Evolutionary conservation across 2,329 filamentous ascomycete species (phyloP), one percentile per base, ranked within the genome.

Genomic region (Elsinoe perseae): DNA sequence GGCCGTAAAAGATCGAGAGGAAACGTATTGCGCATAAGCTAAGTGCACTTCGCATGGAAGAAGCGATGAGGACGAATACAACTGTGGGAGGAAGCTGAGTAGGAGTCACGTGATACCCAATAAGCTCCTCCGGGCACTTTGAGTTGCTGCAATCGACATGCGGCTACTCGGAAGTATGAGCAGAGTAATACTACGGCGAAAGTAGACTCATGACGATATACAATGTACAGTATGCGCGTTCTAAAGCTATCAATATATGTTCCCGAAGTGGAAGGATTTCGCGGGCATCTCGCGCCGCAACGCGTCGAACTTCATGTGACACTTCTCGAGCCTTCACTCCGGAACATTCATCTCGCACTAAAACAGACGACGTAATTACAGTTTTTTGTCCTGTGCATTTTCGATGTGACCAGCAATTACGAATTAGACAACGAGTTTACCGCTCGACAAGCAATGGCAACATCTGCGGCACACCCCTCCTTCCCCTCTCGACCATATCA

Each of bases 401-500:
- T 18, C 36, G n/a, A 43, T 43, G 32, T 14, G 5, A 36, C 32
- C 3, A 36, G 5, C 12, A 14, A 4, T 12, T 14, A 36, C 4
- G 32, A 6, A 6, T 14, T 36, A 14, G 12, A 36, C 5, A 36
- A 36, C 32, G 32, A 6, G 32, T 4, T 43, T 23, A 20, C 7
- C 44, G 44, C 18, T 25, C 21, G 6, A 28, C 21, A 32, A 27
- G 3, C 59, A 63, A 79, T 80, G 79, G 77, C 79, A 61, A 78
- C 75, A 66, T 76, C 75, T 57, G 67, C 75, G 60, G 70, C 73
- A 56, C 77, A 78, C 61, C 77, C 79, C 64, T 72, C 77, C 50
- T 82, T 82, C 65, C 77, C 76, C 55, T 73, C 77, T 53, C 78
- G 80, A 62, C 74, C 75, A 61, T 77, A 77, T 62, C 76, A 75